These are phyloP conservation scores for Alternaria sp. DNA, from an alignment of 2,329 filamentous ascomycete species.

Conservation along the genomic window DNA sequence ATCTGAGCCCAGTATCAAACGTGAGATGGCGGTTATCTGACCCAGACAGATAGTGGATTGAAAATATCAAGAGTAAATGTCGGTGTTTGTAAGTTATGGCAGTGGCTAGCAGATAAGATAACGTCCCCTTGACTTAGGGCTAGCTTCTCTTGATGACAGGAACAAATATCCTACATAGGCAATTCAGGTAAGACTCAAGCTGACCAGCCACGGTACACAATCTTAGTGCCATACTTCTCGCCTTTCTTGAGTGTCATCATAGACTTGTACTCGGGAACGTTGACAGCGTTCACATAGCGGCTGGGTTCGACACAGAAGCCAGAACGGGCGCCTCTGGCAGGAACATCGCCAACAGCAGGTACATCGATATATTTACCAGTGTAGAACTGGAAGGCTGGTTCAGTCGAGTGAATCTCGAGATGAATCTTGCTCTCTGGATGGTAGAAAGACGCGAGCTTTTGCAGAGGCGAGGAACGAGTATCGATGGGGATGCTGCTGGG, in stretches of 20 bases:
- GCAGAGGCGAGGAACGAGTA: constrained; percentile 66
- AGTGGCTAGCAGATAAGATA: not conserved
- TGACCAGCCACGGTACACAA: constrained; percentile 87
- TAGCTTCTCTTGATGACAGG: not conserved
- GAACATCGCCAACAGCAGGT: constrained; percentile 66
- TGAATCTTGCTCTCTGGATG: constrained; percentile 80
- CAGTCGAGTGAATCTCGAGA: constrained; percentile 87
- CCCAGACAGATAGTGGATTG: not conserved
- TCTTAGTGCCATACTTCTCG: constrained; percentile 80
- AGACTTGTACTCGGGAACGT: constrained; percentile 79
- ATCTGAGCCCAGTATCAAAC: not conserved
- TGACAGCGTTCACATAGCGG: constrained; percentile 88
- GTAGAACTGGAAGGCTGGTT: constrained; percentile 98
- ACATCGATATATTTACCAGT: constrained; percentile 87
- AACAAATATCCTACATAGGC: not conserved
- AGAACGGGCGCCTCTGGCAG: constrained; percentile 72
- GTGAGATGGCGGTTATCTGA: not conserved
- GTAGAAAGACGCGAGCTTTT: constrained; percentile 73
- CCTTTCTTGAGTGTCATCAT: constrained; percentile 87
- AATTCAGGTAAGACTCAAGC: constrained; percentile 39
- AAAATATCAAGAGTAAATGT: not conserved
- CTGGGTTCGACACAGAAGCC: constrained; percentile 95
- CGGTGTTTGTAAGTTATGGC: not conserved
- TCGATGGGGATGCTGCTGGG: constrained; percentile 62
- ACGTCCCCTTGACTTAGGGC: not conserved